These are phyloP conservation scores for Solanum dulcamara DNA, from an alignment of 257 asterid genomes.

Conservation along the genomic window DNA sequence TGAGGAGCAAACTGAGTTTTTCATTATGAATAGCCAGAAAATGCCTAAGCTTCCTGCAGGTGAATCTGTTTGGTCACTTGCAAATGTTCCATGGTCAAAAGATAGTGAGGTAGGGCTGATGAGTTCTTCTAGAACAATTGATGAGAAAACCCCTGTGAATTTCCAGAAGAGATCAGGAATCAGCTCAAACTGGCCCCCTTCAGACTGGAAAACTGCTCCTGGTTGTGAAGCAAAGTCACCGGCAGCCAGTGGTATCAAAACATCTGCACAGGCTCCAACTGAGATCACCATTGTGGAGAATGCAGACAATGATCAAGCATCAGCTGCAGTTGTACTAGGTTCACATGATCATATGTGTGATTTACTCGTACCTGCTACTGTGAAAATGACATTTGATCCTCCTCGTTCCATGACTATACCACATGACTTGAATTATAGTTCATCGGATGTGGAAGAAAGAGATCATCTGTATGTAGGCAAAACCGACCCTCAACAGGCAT, in stretches of 20 bases:
- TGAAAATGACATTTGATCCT: constrained; percentile 17
- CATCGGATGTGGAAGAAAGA: constrained; percentile 12
- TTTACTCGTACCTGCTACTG: not conserved
- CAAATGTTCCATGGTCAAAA: constrained; percentile 13
- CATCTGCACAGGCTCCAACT: not conserved
- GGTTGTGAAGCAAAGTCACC: constrained; percentile 26
- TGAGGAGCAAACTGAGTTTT: constrained; percentile 68
- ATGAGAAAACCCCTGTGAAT: constrained; percentile 15
- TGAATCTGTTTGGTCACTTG: constrained; percentile 63
- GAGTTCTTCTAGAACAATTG: not conserved
- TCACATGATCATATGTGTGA: not conserved
- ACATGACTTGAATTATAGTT: constrained; percentile 5
- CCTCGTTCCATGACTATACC: constrained; percentile 12
- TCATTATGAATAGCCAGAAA: constrained; percentile 72
- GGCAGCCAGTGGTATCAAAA: constrained; percentile 6
- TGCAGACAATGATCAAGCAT: constrained; percentile 13
- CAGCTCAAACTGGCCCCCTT: constrained; percentile 67
- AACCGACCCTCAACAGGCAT: constrained; percentile 34
- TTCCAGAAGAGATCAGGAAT: constrained; percentile 16
- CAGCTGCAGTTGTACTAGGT: constrained; percentile 5
- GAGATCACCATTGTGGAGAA: constrained; percentile 16
- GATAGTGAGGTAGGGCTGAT: constrained; percentile 5
- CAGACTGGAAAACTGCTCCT: constrained; percentile 61
- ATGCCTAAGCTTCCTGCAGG: constrained; percentile 52
- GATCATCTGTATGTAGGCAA: constrained; percentile 12